A percentile compares a stretch with the other conserved stretches of the same genome.
These are phyloP conservation scores for Solanum arcanum DNA, from an alignment of 257 asterid species.

Conservation along the genomic window DNA sequence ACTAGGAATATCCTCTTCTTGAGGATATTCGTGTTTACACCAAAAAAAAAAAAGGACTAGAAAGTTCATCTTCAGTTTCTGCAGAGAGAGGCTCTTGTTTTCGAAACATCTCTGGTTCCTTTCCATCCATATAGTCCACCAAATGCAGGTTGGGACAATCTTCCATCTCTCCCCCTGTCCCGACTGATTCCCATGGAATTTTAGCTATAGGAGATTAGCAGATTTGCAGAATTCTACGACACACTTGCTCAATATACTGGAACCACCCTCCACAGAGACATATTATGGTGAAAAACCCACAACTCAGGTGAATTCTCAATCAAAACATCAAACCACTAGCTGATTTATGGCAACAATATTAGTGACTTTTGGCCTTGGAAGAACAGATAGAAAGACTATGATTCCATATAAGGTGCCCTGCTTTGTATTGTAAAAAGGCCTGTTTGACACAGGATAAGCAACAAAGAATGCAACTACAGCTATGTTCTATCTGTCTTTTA, in stretches of 20 bases:
- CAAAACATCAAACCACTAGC: not conserved
- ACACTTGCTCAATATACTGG: not conserved
- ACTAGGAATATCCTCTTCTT: no score
- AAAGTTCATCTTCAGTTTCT: no score
- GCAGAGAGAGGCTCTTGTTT: no score
- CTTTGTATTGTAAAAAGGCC: not conserved
- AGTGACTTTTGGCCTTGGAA: not conserved
- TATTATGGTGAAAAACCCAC: not conserved
- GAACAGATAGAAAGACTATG: not conserved
- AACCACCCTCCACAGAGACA: not conserved
- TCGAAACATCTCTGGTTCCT: no score
- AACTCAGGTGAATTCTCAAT: not conserved
- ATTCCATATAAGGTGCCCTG: not conserved
- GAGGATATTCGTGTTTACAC: no score
- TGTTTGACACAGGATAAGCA: not conserved
- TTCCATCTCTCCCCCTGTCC: no score
- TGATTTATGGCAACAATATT: not conserved
- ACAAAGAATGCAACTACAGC: not conserved
- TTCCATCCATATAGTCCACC: no score
- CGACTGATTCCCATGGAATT: not conserved
- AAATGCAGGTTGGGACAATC: no score
- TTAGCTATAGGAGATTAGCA: not conserved
- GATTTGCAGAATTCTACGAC: not conserved
- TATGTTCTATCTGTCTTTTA: not conserved
- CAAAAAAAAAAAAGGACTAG: no score